A percentile compares a stretch with the other conserved stretches of the same genome.
Evolutionary conservation across 805 yeast genomes (phyloP).

Genomic region (Ogataea philodendri): DNA sequence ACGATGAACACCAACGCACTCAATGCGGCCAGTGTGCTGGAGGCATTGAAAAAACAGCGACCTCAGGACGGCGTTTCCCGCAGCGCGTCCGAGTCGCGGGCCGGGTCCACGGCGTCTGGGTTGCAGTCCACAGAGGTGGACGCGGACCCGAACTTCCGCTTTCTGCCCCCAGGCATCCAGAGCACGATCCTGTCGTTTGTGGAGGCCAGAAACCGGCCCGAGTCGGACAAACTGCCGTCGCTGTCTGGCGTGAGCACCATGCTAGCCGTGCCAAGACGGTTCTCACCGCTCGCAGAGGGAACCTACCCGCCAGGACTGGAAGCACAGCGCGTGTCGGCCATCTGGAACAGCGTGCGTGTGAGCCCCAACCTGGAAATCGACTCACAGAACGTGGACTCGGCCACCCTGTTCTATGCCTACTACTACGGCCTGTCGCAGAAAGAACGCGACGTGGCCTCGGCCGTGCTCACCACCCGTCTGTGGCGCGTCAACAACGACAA

Average conservation of each 20-base stretch:
- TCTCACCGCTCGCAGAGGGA: constrained; percentile 27
- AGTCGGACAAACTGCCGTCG: constrained; percentile 17
- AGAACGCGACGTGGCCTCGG: constrained; percentile 39
- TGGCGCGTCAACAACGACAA: constrained; percentile 37
- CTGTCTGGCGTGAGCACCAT: constrained; percentile 26
- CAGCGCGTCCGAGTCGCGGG: constrained; percentile 8
- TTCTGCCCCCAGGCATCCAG: constrained; percentile 37
- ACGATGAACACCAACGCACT: constrained; percentile 31
- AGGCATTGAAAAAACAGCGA: constrained; percentile 36
- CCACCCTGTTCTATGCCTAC: constrained; percentile 43
- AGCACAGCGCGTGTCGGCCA: constrained; percentile 32
- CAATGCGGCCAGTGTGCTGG: constrained; percentile 39
- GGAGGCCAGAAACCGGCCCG: constrained; percentile 23
- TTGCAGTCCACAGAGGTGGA: constrained; percentile 19
- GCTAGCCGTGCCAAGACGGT: constrained; percentile 27
- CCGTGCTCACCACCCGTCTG: constrained; percentile 34
- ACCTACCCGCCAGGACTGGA: constrained; percentile 34
- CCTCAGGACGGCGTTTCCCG: constrained; percentile 25
- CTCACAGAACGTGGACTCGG: constrained; percentile 32
- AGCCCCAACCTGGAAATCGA: constrained; percentile 25
- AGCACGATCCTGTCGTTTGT: constrained; percentile 31
- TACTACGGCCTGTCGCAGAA: constrained; percentile 42
- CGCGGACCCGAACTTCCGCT: constrained; percentile 30
- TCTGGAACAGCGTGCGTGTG: constrained; percentile 32
- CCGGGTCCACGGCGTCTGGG: constrained; percentile 8